A percentile compares a stretch with the other conserved stretches of the same genome.
Conservation (phyloP, 495 filamentous ascomycete species). For the Tuber indicum region DNA sequence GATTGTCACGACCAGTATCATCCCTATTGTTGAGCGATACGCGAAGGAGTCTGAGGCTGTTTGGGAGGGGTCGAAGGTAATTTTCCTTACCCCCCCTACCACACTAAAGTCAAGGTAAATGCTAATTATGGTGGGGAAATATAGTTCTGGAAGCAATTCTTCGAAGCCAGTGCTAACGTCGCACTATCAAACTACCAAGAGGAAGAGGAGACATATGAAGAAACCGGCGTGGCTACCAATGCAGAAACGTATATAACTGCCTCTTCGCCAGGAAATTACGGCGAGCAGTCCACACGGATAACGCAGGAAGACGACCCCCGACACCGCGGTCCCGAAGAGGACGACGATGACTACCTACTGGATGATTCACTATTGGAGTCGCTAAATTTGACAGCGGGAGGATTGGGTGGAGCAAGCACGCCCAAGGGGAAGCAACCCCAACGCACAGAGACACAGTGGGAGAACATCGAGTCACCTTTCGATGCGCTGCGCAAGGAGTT, state of each 20-base stretch:
- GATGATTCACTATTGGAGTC: constrained; percentile 53
- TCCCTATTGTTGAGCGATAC: constrained; percentile 94
- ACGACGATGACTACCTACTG: constrained; percentile 51
- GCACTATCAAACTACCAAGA: constrained; percentile 96
- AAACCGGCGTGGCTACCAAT: constrained; percentile 43
- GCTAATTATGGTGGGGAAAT: constrained; percentile 22
- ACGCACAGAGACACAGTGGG: constrained; percentile 51
- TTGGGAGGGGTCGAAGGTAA: constrained; percentile 92
- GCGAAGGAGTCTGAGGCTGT: constrained; percentile 87
- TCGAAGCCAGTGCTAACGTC: constrained; percentile 95
- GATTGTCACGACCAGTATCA: constrained; percentile 87
- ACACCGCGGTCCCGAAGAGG: constrained; percentile 24
- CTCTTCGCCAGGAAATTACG: constrained; percentile 42
- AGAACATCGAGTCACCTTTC: constrained; percentile 61
- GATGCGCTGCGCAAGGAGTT: constrained; percentile 46
- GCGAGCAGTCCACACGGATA: constrained; percentile 40
- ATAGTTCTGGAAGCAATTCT: constrained; percentile 99
- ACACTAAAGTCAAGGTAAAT: background rate
- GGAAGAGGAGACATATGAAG: constrained; percentile 50
- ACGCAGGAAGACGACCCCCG: constrained; percentile 40
- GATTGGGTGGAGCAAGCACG: constrained; percentile 50
- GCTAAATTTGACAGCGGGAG: constrained; percentile 40
- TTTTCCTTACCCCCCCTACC: background rate
- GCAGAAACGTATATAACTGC: constrained; percentile 43
- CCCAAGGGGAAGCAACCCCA: constrained; percentile 47